A percentile compares a stretch with the other conserved stretches of the same genome.
Conservation (phyloP, 2,329 filamentous ascomycete genomes). For the Rhytidhysteron rufulum region DNA sequence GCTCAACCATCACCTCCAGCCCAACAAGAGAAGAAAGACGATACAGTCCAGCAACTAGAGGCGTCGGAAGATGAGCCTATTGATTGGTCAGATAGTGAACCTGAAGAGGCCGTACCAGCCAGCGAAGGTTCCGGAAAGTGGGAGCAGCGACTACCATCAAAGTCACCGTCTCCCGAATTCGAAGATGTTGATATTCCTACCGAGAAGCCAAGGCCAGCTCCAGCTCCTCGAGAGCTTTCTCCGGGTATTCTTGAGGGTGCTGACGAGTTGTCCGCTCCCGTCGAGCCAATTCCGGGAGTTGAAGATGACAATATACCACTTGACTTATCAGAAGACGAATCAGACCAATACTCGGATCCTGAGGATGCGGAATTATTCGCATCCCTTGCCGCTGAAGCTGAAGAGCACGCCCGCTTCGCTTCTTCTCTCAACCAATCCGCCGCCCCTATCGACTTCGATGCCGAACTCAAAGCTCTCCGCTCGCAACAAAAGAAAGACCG, state of each 20-base stretch:
- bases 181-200: constrained; percentile 44
- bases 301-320: constrained; percentile 25
- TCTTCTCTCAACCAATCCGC: constrained; percentile 78
- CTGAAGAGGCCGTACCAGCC: constrained; percentile 12
- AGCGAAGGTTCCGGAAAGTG: constrained; percentile 4
- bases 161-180: constrained; percentile 48
- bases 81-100: constrained; percentile 55
- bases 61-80: constrained; percentile 36
- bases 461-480: constrained; percentile 79
- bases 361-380: constrained; percentile 87
- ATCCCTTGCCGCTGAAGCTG: constrained; percentile 82
- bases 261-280: constrained; percentile 23
- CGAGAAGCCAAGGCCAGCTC: constrained; percentile 3
- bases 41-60: not conserved
- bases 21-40: constrained; percentile 7
- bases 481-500: constrained; percentile 96
- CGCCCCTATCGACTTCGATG: constrained; percentile 73
- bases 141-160: constrained; percentile 14
- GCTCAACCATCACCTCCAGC: constrained; percentile 17
- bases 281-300: constrained; percentile 26
- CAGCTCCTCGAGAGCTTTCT: constrained; percentile 17
- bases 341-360: constrained; percentile 63
- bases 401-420: constrained; percentile 91
- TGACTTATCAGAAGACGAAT: constrained; percentile 25
- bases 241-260: constrained; percentile 22